Evolutionary conservation across 106 monocot species (phyloP).

Genomic region (Platanthera guangdongensis): DNA sequence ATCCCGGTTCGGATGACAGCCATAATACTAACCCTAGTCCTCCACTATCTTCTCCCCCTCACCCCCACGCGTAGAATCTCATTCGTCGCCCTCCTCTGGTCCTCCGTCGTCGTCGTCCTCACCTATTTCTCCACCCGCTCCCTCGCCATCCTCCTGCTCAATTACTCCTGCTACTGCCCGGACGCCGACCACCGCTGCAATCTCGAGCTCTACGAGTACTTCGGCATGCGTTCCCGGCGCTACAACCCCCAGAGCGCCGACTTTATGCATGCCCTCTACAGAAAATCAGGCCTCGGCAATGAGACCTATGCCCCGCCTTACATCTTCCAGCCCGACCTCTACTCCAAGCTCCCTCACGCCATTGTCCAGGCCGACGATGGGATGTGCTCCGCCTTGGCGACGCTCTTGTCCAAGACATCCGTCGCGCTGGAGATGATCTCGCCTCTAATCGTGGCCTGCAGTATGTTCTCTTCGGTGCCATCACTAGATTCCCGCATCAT

Average conservation of each 20-base stretch:
- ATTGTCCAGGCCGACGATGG: slow-evolving; percentile 42
- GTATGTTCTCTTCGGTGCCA: slow-evolving; percentile 37
- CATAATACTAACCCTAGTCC: background rate
- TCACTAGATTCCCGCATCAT: slow-evolving; percentile 38
- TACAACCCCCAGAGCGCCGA: slow-evolving; percentile 30
- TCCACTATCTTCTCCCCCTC: slow-evolving; percentile 2
- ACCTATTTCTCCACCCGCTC: slow-evolving; percentile 19
- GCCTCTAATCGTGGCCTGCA: slow-evolving; percentile 34
- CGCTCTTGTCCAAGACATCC: slow-evolving; percentile 24
- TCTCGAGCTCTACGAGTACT: slow-evolving; percentile 48
- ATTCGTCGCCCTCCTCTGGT: slow-evolving; percentile 5
- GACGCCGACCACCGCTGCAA: slow-evolving; percentile 26
- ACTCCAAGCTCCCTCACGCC: slow-evolving; percentile 17
- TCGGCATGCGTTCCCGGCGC: slow-evolving; percentile 27
- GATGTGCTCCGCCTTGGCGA: slow-evolving; percentile 26
- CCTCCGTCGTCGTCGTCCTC: slow-evolving; percentile 1
- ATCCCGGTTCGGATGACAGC: background rate
- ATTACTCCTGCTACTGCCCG: slow-evolving; percentile 60
- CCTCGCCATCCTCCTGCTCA: slow-evolving; percentile 33
- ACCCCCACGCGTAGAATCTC: slow-evolving; percentile 1
- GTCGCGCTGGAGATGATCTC: slow-evolving; percentile 21
- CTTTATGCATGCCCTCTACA: slow-evolving; percentile 62
- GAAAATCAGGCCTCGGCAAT: slow-evolving; percentile 63
- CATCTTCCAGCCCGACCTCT: slow-evolving; percentile 33
- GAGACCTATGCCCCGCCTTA: slow-evolving; percentile 56